A percentile compares a stretch with the other conserved stretches of the same genome.
phyloP scores from a whole-genome alignment of 2,329 filamentous ascomycete species.

The Pleoardoris graminearum region DNA sequence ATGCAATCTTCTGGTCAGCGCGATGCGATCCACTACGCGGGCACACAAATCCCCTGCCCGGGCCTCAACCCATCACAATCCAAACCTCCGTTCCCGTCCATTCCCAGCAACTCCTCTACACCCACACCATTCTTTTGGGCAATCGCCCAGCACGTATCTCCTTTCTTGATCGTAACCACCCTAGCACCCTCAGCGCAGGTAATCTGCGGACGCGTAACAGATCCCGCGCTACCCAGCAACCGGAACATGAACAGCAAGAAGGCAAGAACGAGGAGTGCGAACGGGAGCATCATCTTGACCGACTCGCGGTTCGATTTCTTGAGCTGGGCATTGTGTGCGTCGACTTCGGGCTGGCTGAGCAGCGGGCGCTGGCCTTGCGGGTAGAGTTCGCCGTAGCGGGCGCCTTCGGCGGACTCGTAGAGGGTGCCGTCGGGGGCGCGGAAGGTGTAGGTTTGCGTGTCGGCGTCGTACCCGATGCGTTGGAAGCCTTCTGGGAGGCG shows the following conservation, averaged over 20 bases:
- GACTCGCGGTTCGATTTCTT: slow-evolving; percentile 42
- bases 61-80: slow-evolving; percentile 53
- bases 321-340: slow-evolving; percentile 23
- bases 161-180: slow-evolving; percentile 49
- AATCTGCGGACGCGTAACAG: slow-evolving; percentile 27
- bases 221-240: slow-evolving; percentile 17
- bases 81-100: slow-evolving; percentile 49
- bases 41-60: slow-evolving; percentile 54
- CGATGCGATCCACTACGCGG: too few species aligned
- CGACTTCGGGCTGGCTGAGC: slow-evolving; percentile 20
- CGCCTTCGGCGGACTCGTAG: slow-evolving; percentile 58
- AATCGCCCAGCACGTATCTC: slow-evolving; percentile 60
- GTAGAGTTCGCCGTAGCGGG: slow-evolving; percentile 53
- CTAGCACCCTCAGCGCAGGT: slow-evolving; percentile 31
- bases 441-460: slow-evolving; percentile 59
- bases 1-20: too few species aligned
- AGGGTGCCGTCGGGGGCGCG: slow-evolving; percentile 53
- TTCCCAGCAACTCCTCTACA: slow-evolving; percentile 52
- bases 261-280: slow-evolving; percentile 58
- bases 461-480: slow-evolving; percentile 61
- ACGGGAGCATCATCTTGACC: slow-evolving; percentile 62
- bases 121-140: slow-evolving; percentile 49
- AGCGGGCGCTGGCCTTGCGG: slow-evolving; percentile 19
- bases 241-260: slow-evolving; percentile 53
- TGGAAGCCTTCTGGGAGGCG: slow-evolving; percentile 60